Percentiles rank a stretch among this genome's conserved stretches.
Evolutionary conservation across 257 asterid species (phyloP).

Genomic region (Solanum peruvianum): DNA sequence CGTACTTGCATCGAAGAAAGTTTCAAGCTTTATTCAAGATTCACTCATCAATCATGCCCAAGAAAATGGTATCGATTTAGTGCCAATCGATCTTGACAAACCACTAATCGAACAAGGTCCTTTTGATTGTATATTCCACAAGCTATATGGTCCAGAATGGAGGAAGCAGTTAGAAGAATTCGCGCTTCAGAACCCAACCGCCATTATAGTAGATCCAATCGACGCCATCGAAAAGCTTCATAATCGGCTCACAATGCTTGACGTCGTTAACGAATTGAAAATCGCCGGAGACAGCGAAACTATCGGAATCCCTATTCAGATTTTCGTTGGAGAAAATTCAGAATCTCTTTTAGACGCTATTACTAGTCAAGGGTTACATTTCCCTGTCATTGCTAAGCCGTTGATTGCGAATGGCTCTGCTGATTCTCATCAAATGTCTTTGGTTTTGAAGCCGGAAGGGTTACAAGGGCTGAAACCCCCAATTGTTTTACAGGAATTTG

Average conservation of each 20-base stretch:
- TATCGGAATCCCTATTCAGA: conserved; percentile 31
- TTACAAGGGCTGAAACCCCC: conserved; percentile 37
- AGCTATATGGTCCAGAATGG: conserved; percentile 47
- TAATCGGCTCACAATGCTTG: conserved; percentile 65
- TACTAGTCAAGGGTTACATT: conserved; percentile 8
- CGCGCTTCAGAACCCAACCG: conserved; percentile 21
- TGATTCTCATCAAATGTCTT: conserved; percentile 60
- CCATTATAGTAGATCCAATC: conserved; percentile 46
- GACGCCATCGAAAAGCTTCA: conserved; percentile 52
- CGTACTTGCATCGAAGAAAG: conserved; percentile 61
- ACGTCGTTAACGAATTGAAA: conserved; percentile 34
- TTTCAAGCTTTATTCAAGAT: conserved; percentile 43
- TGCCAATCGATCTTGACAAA: conserved; percentile 26
- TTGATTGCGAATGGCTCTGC: conserved; percentile 50
- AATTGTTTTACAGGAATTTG: conserved; percentile 72
- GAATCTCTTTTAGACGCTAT: neutral
- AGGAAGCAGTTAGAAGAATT: conserved; percentile 25
- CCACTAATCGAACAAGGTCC: conserved; percentile 58
- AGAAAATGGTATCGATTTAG: conserved; percentile 43
- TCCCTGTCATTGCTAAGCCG: conserved; percentile 74
- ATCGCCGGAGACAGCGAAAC: neutral
- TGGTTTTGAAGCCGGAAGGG: conserved; percentile 51
- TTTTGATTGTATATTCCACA: conserved; percentile 63
- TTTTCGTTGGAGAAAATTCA: conserved; percentile 11
- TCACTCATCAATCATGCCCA: conserved; percentile 45